A percentile compares a stretch with the other conserved stretches of the same genome.
Evolutionary conservation across 108 stramenopile genomes (phyloP).

Genomic region (Discostella stelligeroides): DNA sequence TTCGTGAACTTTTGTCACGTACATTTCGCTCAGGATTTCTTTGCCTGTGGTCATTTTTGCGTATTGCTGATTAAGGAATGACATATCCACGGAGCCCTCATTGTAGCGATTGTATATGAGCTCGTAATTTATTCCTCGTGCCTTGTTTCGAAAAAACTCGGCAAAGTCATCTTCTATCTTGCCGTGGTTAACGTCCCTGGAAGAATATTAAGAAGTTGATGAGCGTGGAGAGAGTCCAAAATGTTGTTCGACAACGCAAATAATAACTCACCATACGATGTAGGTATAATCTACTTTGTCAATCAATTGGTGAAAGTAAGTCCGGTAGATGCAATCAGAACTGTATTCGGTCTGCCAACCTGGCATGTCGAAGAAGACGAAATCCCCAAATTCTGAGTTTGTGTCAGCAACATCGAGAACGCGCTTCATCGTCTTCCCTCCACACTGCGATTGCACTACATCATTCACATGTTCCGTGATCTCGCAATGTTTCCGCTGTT

Average conservation of each 20-base stretch:
- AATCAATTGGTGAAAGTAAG: constrained; percentile 43
- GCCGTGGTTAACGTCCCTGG: constrained; percentile 47
- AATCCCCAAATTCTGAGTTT: constrained; percentile 45
- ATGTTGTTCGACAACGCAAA: neutral
- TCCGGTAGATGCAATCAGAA: constrained; percentile 40
- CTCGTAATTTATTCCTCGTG: constrained; percentile 47
- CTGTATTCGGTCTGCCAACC: constrained; percentile 25
- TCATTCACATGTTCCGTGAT: constrained; percentile 50
- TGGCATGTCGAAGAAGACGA: constrained; percentile 51
- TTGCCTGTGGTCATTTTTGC: constrained; percentile 48
- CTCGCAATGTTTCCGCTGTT: constrained; percentile 45
- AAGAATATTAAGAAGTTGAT: neutral
- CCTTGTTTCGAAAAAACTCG: constrained; percentile 43
- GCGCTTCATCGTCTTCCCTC: constrained; percentile 36
- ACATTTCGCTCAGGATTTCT: constrained; percentile 44
- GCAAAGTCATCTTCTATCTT: constrained; percentile 53
- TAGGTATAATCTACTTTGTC: constrained; percentile 52
- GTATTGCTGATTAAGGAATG: constrained; percentile 52
- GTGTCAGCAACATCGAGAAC: constrained; percentile 46
- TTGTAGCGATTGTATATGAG: constrained; percentile 47
- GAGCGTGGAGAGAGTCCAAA: neutral
- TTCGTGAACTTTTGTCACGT: constrained; percentile 47
- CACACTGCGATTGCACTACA: constrained; percentile 30
- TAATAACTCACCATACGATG: constrained; percentile 43
- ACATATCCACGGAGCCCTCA: constrained; percentile 25